A percentile compares a stretch with the other conserved stretches of the same genome.
Evolutionary conservation across 2,329 filamentous ascomycete species (phyloP).

Genomic region (Cyphellophora europaea): DNA sequence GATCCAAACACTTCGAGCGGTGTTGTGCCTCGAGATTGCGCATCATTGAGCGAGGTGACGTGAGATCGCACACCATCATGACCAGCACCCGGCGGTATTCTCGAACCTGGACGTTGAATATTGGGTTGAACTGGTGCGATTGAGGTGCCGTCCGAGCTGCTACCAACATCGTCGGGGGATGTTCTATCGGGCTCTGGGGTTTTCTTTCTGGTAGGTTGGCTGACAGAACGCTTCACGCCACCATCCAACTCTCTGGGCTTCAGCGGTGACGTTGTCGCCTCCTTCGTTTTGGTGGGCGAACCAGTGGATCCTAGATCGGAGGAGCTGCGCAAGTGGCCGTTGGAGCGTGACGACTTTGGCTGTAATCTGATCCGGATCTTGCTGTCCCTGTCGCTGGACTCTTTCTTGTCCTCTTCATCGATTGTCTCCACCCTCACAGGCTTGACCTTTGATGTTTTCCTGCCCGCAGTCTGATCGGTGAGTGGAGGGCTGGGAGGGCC

Average conservation of each 20-base stretch:
- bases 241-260: slow-evolving; percentile 1
- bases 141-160: slow-evolving; percentile 34
- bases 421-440: slow-evolving; percentile 19
- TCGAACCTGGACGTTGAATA: slow-evolving; percentile 18
- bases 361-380: slow-evolving; percentile 28
- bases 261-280: slow-evolving; percentile 3
- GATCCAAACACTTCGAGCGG: slow-evolving; percentile 26
- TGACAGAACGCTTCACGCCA: slow-evolving; percentile 26
- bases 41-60: not conserved
- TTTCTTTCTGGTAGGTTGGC: slow-evolving; percentile 21
- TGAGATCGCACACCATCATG: not conserved
- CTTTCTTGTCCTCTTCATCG: slow-evolving; percentile 22
- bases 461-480: slow-evolving; percentile 31
- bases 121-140: slow-evolving; percentile 35
- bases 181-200: slow-evolving; percentile 19
- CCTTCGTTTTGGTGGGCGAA: slow-evolving; percentile 4
- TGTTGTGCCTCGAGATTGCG: slow-evolving; percentile 18
- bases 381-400: slow-evolving; percentile 23
- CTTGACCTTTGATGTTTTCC: slow-evolving; percentile 24
- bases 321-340: slow-evolving; percentile 30
- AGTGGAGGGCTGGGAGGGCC: slow-evolving; percentile 40
- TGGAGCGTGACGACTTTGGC: slow-evolving; percentile 30
- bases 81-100: slow-evolving; percentile 9
- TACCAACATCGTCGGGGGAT: slow-evolving; percentile 18
- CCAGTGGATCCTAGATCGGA: slow-evolving; percentile 28